Evolutionary conservation across 2,329 filamentous ascomycete genomes (phyloP).

Genomic region (Verruconis gallopava): DNA sequence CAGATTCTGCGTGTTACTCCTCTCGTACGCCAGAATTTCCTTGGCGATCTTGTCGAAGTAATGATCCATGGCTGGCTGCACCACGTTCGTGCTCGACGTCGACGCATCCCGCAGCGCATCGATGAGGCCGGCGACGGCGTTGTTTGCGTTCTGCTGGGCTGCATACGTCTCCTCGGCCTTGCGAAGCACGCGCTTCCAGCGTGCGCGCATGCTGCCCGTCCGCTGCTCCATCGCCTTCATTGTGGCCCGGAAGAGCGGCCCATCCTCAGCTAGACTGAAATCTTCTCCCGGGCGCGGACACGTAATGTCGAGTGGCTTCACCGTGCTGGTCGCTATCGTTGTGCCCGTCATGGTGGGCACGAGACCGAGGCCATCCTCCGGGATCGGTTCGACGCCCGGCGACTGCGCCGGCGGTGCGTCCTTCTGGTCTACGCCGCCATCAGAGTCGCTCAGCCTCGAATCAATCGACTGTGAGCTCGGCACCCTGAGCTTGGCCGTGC

Average conservation of each 20-base stretch:
- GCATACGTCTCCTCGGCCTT: conserved; percentile 79
- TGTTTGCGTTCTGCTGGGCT: conserved; percentile 73
- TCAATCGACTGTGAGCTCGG: conserved; percentile 81
- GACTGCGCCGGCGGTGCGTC: conserved; percentile 31
- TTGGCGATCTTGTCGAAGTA: conserved; percentile 96
- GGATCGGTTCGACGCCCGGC: conserved; percentile 34
- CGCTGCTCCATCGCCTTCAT: conserved; percentile 96
- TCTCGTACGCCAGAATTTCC: conserved; percentile 80
- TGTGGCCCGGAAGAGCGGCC: conserved; percentile 87
- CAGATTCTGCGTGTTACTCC: conserved; percentile 68
- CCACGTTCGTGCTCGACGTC: conserved; percentile 82
- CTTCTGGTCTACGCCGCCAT: conserved; percentile 35
- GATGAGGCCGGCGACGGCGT: conserved; percentile 69
- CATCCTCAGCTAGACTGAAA: conserved; percentile 74
- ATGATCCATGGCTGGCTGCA: conserved; percentile 93
- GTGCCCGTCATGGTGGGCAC: conserved; percentile 25
- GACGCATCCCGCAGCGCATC: conserved; percentile 79
- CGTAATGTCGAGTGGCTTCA: conserved; percentile 74
- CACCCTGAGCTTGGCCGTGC: conserved; percentile 65
- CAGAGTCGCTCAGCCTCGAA: conserved; percentile 63
- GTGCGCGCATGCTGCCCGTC: conserved; percentile 81
- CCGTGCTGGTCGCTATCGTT: conserved; percentile 23
- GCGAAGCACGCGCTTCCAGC: conserved; percentile 94
- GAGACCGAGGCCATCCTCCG: conserved; percentile 33
- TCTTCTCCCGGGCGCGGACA: conserved; percentile 79